Base-by-base conservation (phyloP, 2,329 filamentous ascomycete species). In the Penicillium paneum region DNA sequence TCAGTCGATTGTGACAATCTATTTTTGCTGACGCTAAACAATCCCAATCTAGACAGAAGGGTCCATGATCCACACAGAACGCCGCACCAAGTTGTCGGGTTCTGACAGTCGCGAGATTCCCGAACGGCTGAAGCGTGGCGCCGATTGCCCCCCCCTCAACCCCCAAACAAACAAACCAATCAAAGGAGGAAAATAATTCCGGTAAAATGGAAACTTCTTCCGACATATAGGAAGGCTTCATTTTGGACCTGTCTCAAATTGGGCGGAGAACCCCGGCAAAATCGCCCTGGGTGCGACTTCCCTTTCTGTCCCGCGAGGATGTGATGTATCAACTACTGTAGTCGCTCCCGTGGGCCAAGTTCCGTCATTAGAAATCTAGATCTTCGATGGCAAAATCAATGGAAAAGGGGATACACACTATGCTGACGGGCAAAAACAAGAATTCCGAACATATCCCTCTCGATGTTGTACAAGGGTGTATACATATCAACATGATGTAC, bases 41-140 rank as follows among this genome's bases (percentile, higher is more conserved):
- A 28, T 39, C 46, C 19, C 29, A 39, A 48, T 17, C 48, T 39
- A 42, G 45, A 42, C 26, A 40, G 29, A 41, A 41, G 49, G 52
- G 47, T 49, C 39, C 31, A 54, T 46, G 61, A 61, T 61, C 58
- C 56, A 59, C 60, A 42, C 35, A 56, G 36, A 36, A 54, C 35
- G 51, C 47, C 52, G 59, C 52, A 54, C 66, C 65, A 58, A 38
- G 58, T 46, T 63, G 66, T 65, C 64, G 65, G 66, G 64, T 62
- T 64, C 50, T 57, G 56, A 60, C 58, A 59, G 45, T 57, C 49
- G 56, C 52, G 49, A 52, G 45, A 34, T 26, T 26, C 39, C 39
- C 46, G 15, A 42, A 53, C 32, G 10, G 31, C 31, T 38, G 41
- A 42, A 52, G 35, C 49, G 55, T 57, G 52, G 42, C 45, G 49